phyloP scores from a whole-genome alignment of 805 yeast species.

The Brettanomyces nanus region DNA sequence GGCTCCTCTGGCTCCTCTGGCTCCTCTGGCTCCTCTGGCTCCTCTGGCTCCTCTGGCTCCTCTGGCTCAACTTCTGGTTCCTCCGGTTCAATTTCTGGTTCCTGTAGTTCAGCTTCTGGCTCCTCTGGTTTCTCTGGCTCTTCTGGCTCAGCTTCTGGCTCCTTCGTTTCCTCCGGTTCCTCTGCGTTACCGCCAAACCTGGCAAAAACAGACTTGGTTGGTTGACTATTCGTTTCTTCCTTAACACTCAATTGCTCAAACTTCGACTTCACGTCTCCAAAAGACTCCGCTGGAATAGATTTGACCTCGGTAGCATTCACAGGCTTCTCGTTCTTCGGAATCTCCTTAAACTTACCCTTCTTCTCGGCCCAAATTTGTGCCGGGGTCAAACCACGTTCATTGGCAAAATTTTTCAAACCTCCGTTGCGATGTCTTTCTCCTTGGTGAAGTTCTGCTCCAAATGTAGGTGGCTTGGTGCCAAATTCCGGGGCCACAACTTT shows the following conservation, averaged over 20 bases:
- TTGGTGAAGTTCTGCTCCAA: conserved; percentile 7
- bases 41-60: conserved; percentile 9
- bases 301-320: conserved; percentile 19
- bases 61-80: conserved; percentile 14
- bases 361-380: conserved; percentile 95
- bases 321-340: conserved; percentile 25
- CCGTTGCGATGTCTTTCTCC: conserved; percentile 42
- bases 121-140: conserved; percentile 12
- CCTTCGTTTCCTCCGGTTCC: conserved; percentile 10
- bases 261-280: conserved; percentile 25
- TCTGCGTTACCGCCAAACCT: conserved; percentile 6
- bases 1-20: conserved; percentile 18
- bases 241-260: conserved; percentile 23
- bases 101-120: conserved; percentile 9
- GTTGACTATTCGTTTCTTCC: conserved; percentile 13
- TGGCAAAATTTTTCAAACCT: conserved; percentile 57
- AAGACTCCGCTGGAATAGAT: conserved; percentile 17
- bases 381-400: conserved; percentile 78
- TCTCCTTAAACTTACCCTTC: conserved; percentile 56
- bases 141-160: conserved; percentile 10
- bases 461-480: conserved; percentile 27
- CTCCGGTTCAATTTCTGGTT: conserved; percentile 13
- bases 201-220: conserved; percentile 11
- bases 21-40: conserved; percentile 13
- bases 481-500: conserved; percentile 26